phyloP scores from a whole-genome alignment of 2,329 filamentous ascomycete genomes.

The Chrysoporthe cubensis region DNA sequence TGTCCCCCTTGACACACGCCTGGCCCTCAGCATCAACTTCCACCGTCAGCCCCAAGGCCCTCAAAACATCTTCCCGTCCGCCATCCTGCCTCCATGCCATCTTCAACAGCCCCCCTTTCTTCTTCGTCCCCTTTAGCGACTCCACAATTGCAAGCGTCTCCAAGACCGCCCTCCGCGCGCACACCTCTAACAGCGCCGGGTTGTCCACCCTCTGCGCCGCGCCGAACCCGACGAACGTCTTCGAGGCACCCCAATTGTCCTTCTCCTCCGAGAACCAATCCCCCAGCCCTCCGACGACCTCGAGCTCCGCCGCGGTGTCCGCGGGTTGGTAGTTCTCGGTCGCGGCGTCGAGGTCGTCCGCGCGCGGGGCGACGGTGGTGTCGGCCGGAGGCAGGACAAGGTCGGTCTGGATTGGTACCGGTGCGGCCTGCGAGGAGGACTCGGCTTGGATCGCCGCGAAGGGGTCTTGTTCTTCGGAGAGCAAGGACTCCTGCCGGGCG shows the following conservation, averaged over 20 bases:
- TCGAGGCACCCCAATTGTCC: constrained; percentile 54
- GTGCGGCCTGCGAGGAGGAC: background rate
- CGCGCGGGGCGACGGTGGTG: constrained; percentile 15
- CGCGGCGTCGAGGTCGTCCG: constrained; percentile 14
- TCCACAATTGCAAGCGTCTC: constrained; percentile 52
- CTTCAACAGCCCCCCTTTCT: constrained; percentile 34
- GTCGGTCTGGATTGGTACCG: constrained; percentile 26
- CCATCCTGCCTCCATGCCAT: constrained; percentile 37
- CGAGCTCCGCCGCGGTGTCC: constrained; percentile 47
- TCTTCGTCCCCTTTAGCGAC: constrained; percentile 26
- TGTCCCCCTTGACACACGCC: constrained; percentile 45
- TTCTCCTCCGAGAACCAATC: constrained; percentile 56
- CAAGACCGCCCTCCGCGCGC: constrained; percentile 54
- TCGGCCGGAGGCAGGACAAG: constrained; percentile 34
- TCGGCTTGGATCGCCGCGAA: background rate
- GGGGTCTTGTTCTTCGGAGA: constrained; percentile 2
- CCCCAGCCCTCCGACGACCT: constrained; percentile 50
- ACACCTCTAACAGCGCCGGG: constrained; percentile 49
- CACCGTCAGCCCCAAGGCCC: constrained; percentile 43
- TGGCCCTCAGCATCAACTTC: constrained; percentile 44
- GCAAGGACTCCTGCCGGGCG: background rate
- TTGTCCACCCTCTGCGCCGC: constrained; percentile 46
- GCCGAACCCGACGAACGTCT: constrained; percentile 50
- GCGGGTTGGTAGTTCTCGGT: constrained; percentile 37
- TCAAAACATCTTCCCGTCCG: constrained; percentile 39